phyloP scores from a whole-genome alignment of 352 stramenopile species.

The Phytophthora tubulina region DNA sequence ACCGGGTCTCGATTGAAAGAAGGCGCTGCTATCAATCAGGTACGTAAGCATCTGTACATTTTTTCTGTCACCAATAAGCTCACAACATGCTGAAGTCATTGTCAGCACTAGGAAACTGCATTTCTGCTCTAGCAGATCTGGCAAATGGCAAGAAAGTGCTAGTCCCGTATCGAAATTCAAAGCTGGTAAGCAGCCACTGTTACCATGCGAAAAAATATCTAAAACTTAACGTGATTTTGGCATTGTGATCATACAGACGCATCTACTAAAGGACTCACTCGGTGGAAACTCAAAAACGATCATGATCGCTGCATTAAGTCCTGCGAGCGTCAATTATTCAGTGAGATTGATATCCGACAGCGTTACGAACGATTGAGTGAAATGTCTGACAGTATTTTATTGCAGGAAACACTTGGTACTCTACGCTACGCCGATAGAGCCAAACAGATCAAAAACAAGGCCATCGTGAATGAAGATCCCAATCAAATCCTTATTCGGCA shows the following conservation, averaged over 20 bases:
- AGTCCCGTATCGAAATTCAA: constrained; percentile 94
- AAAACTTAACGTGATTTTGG: neutral
- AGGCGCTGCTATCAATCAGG: constrained; percentile 95
- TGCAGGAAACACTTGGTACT: constrained; percentile 91
- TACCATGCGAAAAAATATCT: neutral
- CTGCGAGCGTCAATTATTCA: constrained; percentile 89
- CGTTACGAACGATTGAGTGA: neutral
- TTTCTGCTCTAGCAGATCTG: constrained; percentile 90
- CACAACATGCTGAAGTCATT: constrained; percentile 63
- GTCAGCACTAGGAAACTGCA: constrained; percentile 93
- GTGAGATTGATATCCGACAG: constrained; percentile 28
- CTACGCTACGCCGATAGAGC: constrained; percentile 92
- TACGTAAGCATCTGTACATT: constrained; percentile 1
- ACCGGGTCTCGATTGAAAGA: constrained; percentile 92
- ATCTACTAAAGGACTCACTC: constrained; percentile 87
- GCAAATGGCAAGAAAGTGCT: constrained; percentile 89
- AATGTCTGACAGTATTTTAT: constrained; percentile 6
- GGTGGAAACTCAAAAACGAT: constrained; percentile 93
- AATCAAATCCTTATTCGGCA: constrained; percentile 89
- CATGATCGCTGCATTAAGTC: constrained; percentile 91
- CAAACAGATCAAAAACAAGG: constrained; percentile 95
- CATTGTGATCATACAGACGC: constrained; percentile 55
- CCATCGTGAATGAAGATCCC: constrained; percentile 93
- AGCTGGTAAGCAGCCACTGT: constrained; percentile 70
- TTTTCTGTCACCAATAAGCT: constrained; percentile 4